Conservation (phyloP, 306 rosid genomes). For the Casuarina cunninghamiana region DNA sequence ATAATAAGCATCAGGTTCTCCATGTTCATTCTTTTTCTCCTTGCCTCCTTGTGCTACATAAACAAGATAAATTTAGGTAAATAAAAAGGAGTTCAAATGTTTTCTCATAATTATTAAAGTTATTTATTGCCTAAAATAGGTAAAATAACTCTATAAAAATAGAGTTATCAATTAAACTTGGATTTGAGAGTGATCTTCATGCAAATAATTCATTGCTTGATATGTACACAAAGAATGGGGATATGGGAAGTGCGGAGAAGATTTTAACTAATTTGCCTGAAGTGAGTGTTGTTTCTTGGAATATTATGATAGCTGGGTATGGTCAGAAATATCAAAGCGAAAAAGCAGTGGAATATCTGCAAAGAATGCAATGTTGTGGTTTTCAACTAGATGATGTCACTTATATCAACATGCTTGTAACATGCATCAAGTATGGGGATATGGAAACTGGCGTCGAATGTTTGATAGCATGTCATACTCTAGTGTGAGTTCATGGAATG, state of each 20-base stretch:
- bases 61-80: no score
- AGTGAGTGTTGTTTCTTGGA: conserved; percentile 67
- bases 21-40: no score
- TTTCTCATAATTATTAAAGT: no score
- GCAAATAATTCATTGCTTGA: conserved; percentile 71
- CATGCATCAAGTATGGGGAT: conserved; percentile 68
- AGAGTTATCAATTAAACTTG: conserved; percentile 67
- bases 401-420: conserved; percentile 59
- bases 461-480: conserved; percentile 62
- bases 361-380: conserved; percentile 48
- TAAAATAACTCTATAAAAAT: no score
- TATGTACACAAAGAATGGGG: conserved; percentile 63
- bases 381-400: conserved; percentile 75
- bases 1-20: no score
- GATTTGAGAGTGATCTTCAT: conserved; percentile 66
- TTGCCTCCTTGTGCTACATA: no score
- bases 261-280: conserved; percentile 45
- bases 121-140: no score
- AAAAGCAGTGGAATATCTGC: conserved; percentile 52
- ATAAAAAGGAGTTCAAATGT: no score
- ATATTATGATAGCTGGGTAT: conserved; percentile 71
- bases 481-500: conserved; percentile 73
- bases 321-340: conserved; percentile 49
- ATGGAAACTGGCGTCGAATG: conserved; percentile 51
- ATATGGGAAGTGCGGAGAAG: conserved; percentile 61